Base-by-base conservation (phyloP, 116 monocot species). In the Trichopus zeylanicus region DNA sequence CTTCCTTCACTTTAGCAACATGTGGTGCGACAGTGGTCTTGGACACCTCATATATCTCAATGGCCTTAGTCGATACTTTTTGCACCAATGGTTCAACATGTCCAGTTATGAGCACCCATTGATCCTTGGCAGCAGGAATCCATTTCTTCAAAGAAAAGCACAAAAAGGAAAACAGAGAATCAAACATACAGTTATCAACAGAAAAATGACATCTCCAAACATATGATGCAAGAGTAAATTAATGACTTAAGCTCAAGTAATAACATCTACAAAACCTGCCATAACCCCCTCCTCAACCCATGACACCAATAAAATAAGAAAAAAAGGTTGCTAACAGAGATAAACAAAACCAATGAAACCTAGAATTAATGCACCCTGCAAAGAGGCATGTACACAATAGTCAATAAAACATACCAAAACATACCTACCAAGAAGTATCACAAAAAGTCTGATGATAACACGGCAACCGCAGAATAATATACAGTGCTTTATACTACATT, bases 1-100 rank as follows among this genome's bases (percentile, higher is more conserved):
- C 5, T 63, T 82, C 82, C 62, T 75, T 59, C 48, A 70, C 59
- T 55, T 67, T 82, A 29, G 74, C 28, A 67, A 79, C 25, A 76
- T 89, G 85, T 31, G 77, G 68, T 30, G 49, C 52, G 31, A 67
- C 38, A 26, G 60, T 59, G 55, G 31, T 65, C 51, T 46, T 70
- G 51, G 67, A 70, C 31, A 51, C 53, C 37, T 64, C 58, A 53
- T 75, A 79, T 29, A 57, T 16, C 61, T 75, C 65, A 31, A 60
- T 28, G 19, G 71, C 64, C 75, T 73, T 84, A 25, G 64, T 37
- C 49, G 78, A 79, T 29, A 52, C 21, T 25, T 8, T 68, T 34
- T 73, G 34, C 28, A 75, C 64, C 51, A 72, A 72, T 32, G 78
- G 78, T 55, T 38, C 48, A 25, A 47, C 35, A 59, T 42, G 57